Conservation (phyloP, 1,139 yeast genomes). For the Kodamaea sp. region DNA sequence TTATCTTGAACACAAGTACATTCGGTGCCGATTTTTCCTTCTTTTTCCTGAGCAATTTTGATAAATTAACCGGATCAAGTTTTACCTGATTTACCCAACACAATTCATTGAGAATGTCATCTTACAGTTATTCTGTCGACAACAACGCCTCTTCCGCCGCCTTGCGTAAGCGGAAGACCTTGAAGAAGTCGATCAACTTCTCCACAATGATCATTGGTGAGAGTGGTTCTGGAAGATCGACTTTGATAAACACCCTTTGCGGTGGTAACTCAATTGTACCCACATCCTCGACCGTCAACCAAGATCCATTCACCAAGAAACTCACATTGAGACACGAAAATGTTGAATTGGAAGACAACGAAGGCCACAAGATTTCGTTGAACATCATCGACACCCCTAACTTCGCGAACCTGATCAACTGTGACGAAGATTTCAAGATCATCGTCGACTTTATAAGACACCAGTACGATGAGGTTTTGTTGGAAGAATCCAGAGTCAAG, state of each 20-base stretch:
- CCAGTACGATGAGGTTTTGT: conserved; percentile 50
- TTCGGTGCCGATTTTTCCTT: too few relatives aligned
- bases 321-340: conserved; percentile 50
- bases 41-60: too few relatives aligned
- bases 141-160: conserved; percentile 24
- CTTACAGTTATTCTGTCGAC: conserved; percentile 17
- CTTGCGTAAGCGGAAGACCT: conserved; percentile 58
- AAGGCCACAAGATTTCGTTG: conserved; percentile 50
- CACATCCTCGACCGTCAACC: conserved; percentile 37
- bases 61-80: too few relatives aligned
- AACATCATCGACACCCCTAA: conserved; percentile 68
- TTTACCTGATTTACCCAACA: too few relatives aligned
- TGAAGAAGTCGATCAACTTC: conserved; percentile 55
- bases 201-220: conserved; percentile 63
- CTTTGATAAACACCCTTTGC: conserved; percentile 69
- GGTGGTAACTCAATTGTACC: conserved; percentile 62
- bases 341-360: conserved; percentile 53
- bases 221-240: conserved; percentile 62
- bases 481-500: conserved; percentile 50
- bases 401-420: conserved; percentile 67
- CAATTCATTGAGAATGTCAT: too few relatives aligned
- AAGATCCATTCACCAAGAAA: conserved; percentile 45
- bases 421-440: conserved; percentile 45
- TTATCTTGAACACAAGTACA: too few relatives aligned
- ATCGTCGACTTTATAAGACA: conserved; percentile 52